Percentiles rank a stretch among this genome's conserved stretches.
These are phyloP conservation scores for Leccinum boreale DNA, from an alignment of 768 basidiomycete species.

Conservation along the genomic window DNA sequence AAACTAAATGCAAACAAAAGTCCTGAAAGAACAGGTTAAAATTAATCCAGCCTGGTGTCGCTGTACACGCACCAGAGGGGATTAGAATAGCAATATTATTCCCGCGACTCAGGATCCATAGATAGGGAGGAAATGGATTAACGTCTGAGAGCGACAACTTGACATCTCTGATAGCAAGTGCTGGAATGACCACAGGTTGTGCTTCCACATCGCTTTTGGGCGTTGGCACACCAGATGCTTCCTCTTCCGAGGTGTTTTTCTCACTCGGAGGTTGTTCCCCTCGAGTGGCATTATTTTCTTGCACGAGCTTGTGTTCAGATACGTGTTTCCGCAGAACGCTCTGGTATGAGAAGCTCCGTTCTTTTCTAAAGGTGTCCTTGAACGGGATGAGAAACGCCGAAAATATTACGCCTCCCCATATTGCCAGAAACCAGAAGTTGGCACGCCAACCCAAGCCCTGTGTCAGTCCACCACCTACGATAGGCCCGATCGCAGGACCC, in stretches of 20 bases:
- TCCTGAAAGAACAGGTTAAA: slow-evolving; percentile 38
- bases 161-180: slow-evolving; percentile 32
- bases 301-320: slow-evolving; percentile 16
- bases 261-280: slow-evolving; percentile 10
- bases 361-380: slow-evolving; percentile 79
- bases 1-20: slow-evolving; percentile 70
- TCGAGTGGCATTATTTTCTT: slow-evolving; percentile 12
- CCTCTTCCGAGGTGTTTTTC: slow-evolving; percentile 3
- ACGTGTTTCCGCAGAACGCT: slow-evolving; percentile 49
- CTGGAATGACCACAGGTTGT: slow-evolving; percentile 10
- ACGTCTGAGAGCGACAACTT: slow-evolving; percentile 65
- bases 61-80: slow-evolving; percentile 26
- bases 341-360: slow-evolving; percentile 81
- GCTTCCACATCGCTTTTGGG: slow-evolving; percentile 25
- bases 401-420: slow-evolving; percentile 54
- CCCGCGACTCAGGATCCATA: slow-evolving; percentile 51
- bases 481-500: slow-evolving; percentile 65
- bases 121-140: slow-evolving; percentile 67
- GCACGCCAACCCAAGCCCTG: slow-evolving; percentile 74
- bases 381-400: slow-evolving; percentile 66
- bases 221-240: background rate
- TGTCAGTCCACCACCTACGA: slow-evolving; percentile 69
- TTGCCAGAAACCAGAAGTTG: slow-evolving; percentile 80
- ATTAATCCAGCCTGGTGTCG: background rate
- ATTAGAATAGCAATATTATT: slow-evolving; percentile 67